Percentiles rank a stretch among this genome's conserved stretches.
phyloP scores from a whole-genome alignment of 208 protist species.

The Angomonas deanei region DNA sequence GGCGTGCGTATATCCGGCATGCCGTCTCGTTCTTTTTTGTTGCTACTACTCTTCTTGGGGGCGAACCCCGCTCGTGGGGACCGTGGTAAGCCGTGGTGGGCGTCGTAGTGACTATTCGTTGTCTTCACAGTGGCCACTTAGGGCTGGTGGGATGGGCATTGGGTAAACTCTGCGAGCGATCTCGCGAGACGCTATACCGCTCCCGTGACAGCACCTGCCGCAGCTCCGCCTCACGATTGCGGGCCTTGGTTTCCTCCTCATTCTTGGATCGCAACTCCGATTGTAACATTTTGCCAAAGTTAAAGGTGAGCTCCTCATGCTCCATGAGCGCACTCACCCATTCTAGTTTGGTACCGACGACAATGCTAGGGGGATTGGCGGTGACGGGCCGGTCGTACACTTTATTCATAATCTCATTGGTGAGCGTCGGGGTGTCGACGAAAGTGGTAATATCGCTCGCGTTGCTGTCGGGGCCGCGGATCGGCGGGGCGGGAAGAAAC shows the following conservation, averaged over 20 bases:
- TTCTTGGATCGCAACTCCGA: not conserved
- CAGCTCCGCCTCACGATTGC: constrained; percentile 6
- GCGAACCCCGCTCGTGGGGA: not conserved
- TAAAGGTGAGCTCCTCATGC: not conserved
- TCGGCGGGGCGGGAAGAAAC: not conserved
- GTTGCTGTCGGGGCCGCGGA: not conserved
- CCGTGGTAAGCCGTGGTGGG: not conserved
- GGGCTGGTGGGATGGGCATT: not conserved
- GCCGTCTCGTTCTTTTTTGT: not conserved
- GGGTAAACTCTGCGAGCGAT: not conserved
- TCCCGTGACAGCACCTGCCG: not conserved
- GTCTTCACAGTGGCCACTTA: not conserved
- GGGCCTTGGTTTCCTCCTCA: not conserved
- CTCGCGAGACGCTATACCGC: not conserved
- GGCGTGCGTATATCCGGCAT: not conserved
- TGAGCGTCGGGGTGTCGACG: not conserved
- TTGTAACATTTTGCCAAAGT: not conserved
- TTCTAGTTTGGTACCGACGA: not conserved
- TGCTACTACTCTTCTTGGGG: not conserved
- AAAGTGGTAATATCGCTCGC: not conserved
- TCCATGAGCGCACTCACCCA: not conserved
- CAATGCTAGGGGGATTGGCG: not conserved
- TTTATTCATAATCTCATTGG: not conserved
- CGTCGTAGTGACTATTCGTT: not conserved
- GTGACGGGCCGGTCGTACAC: not conserved